phyloP scores from a whole-genome alignment of 2,329 filamentous ascomycete species.

The Aschersonia sp. region DNA sequence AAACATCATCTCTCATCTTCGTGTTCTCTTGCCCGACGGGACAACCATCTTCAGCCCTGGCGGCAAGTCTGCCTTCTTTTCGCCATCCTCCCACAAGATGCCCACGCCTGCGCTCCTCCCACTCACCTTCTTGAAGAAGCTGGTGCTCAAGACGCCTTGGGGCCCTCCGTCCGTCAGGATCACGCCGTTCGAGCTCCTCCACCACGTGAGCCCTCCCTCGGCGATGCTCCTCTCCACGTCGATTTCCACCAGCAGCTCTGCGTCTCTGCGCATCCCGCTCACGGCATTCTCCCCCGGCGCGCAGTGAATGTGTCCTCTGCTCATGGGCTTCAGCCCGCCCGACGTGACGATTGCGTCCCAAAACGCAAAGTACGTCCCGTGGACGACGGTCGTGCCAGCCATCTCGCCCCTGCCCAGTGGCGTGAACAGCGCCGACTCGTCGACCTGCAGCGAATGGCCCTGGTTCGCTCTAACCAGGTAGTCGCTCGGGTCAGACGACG shows the following conservation, averaged over 20 bases:
- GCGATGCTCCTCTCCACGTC: conserved; percentile 53
- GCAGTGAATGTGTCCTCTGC: conserved; percentile 80
- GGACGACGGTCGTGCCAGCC: conserved; percentile 55
- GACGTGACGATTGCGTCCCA: conserved; percentile 62
- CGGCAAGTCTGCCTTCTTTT: conserved; percentile 53
- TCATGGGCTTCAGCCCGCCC: conserved; percentile 72
- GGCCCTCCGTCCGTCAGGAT: conserved; percentile 48
- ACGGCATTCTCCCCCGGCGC: conserved; percentile 53
- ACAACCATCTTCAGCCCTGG: conserved; percentile 33
- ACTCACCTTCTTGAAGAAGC: conserved; percentile 59
- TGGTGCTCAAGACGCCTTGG: conserved; percentile 46
- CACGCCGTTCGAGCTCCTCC: conserved; percentile 65
- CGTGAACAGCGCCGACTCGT: conserved; percentile 55
- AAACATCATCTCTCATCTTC: neutral
- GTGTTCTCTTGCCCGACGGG: conserved; percentile 32
- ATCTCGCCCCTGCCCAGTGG: conserved; percentile 45
- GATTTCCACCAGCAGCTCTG: conserved; percentile 65
- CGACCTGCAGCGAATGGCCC: conserved; percentile 71
- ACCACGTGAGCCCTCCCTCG: conserved; percentile 49
- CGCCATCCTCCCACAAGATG: conserved; percentile 57
- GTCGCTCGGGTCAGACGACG: conserved; percentile 36
- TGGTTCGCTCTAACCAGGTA: conserved; percentile 93
- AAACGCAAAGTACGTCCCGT: conserved; percentile 76
- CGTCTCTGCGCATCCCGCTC: conserved; percentile 67
- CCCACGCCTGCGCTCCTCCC: conserved; percentile 44